Evolutionary conservation across 192 early-diverging fungal species (phyloP), one percentile per base, ranked within the genome.

Genomic region (Entophlyctis luteolus): DNA sequence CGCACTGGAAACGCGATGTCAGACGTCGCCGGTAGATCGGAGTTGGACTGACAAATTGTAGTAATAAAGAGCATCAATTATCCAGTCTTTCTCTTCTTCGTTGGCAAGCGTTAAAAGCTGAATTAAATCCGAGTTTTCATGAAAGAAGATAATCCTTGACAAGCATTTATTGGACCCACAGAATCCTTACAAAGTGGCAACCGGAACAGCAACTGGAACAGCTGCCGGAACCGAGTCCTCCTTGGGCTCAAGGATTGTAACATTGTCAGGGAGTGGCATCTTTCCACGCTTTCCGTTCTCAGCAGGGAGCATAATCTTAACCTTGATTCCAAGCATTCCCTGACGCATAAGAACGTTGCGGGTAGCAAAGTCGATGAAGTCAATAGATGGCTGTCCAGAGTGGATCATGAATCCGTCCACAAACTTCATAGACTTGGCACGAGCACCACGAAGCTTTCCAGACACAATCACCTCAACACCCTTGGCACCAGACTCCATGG

Each of bases 361-460:
- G 68, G 93, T 90, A 55, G 96, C 94, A 52, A 85, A 82, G 87
- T 96, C 93, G 76, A 98, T 95, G 79, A 87, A 95, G 80, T 95
- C 91, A 77, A 85, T 81, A 76, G 93, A 90, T 79, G 96, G 96
- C 81, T 97, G 90, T 85, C 96, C 96, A 77, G 94, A 96, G 92
- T 98, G 94, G 81, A 98, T 91, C 94, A 98, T 96, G 90, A 98
- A 97, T 70, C 96, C 96, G 74, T 97, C 94, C 78, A 88, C 86
- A 84, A 98, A 98, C 90, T 98, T 98, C 96, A 97, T 96, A 59
- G 96, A 88, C 92, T 98, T 98, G 81, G 96, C 96, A 93, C 96
- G 96, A 67, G 94, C 94, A 79, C 90, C 96, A 83, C 96, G 94
- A 72, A 98, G 89, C 90, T 98, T 98, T 70, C 96, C 96, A 68